Conservation (phyloP, 495 filamentous ascomycete species). For the Penicillium lagena region DNA sequence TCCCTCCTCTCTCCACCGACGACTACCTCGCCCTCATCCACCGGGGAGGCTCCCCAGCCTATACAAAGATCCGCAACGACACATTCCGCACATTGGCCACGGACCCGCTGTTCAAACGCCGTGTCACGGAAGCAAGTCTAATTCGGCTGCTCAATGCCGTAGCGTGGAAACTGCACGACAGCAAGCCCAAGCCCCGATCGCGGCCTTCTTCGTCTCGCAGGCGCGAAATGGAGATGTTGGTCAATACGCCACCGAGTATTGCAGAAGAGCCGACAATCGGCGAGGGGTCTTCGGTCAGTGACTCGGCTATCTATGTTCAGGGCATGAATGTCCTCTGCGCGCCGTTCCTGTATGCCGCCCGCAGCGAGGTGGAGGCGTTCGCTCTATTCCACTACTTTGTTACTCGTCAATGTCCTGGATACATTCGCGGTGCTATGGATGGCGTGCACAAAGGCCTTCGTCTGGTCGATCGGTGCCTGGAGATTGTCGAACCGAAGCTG, state of each 20-base stretch:
- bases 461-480: conserved; percentile 83
- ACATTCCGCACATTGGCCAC: conserved; percentile 94
- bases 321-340: conserved; percentile 99
- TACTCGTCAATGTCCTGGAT: conserved; percentile 83
- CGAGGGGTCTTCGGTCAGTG: conserved; percentile 29
- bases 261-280: conserved; percentile 28
- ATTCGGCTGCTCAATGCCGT: conserved; percentile 95
- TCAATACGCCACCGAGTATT: conserved; percentile 38
- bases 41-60: conserved; percentile 86
- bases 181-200: conserved; percentile 42
- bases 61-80: conserved; percentile 96
- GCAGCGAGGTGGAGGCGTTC: conserved; percentile 92
- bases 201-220: conserved; percentile 31
- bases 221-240: conserved; percentile 32
- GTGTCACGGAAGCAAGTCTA: conserved; percentile 90
- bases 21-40: conserved; percentile 85
- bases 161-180: conserved; percentile 87
- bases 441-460: conserved; percentile 89
- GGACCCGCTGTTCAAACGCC: conserved; percentile 89
- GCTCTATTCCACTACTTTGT: conserved; percentile 85
- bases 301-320: conserved; percentile 86
- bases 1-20: conserved; percentile 75
- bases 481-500: conserved; percentile 85
- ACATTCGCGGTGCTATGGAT: conserved; percentile 94
- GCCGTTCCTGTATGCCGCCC: conserved; percentile 91